These are phyloP conservation scores for Phlebopus sp. DNA, from an alignment of 1,284 basidiomycete genomes.

Conservation along the genomic window DNA sequence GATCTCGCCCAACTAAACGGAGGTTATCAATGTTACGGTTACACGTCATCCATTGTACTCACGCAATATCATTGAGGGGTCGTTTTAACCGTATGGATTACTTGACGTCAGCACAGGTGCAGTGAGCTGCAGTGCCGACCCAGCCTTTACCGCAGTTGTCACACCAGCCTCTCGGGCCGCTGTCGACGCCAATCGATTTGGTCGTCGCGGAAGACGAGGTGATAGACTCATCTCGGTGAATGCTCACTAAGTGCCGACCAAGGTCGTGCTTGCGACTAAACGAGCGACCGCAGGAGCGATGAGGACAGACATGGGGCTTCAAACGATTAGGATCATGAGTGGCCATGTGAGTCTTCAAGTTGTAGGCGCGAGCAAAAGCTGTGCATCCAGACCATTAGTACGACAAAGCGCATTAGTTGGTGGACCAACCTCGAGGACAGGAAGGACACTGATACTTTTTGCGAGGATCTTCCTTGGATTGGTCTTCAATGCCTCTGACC, in stretches of 20 bases:
- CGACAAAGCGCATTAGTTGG: not conserved
- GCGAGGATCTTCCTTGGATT: conserved; percentile 57
- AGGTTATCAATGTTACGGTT: conserved; percentile 6
- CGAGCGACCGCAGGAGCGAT: conserved; percentile 76
- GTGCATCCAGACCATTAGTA: conserved; percentile 6
- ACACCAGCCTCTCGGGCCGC: conserved; percentile 64
- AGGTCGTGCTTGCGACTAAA: conserved; percentile 91
- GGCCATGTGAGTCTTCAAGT: conserved; percentile 86
- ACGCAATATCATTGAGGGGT: conserved; percentile 25
- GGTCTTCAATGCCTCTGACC: conserved; percentile 36
- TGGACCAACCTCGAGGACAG: conserved; percentile 62
- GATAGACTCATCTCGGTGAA: conserved; percentile 70
- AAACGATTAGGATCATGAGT: conserved; percentile 86
- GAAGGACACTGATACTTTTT: conserved; percentile 72
- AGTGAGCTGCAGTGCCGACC: conserved; percentile 53
- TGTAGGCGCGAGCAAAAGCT: conserved; percentile 90
- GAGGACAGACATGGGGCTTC: conserved; percentile 82
- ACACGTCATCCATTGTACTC: conserved; percentile 7
- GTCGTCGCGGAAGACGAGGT: conserved; percentile 38
- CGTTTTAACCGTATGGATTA: conserved; percentile 32
- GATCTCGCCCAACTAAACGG: conserved; percentile 28
- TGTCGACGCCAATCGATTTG: conserved; percentile 60
- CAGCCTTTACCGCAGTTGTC: conserved; percentile 71
- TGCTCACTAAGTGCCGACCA: conserved; percentile 80
- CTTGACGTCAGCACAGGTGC: conserved; percentile 68